A percentile compares a stretch with the other conserved stretches of the same genome.
Conservation (phyloP, 306 rosid genomes). For the Inga laurina region DNA sequence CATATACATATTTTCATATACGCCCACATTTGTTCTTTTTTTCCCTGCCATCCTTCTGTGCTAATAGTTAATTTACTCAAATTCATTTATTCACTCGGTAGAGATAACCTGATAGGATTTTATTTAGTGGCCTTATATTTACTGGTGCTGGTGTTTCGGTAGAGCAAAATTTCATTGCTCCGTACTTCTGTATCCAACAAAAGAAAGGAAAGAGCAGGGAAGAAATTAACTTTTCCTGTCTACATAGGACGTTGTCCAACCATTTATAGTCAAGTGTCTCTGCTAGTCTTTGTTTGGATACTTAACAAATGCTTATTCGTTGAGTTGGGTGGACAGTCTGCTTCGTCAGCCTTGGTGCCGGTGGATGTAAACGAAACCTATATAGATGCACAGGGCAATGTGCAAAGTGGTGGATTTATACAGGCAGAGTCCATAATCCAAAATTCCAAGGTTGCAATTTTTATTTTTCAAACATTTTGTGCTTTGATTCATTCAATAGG, state of each 20-base stretch:
- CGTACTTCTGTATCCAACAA: neutral
- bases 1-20: neutral
- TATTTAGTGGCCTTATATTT: neutral
- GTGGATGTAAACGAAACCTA: constrained; percentile 47
- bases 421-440: constrained; percentile 59
- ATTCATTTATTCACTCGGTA: neutral
- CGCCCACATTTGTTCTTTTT: neutral
- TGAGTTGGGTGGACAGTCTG: constrained; percentile 20
- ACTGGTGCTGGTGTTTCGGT: neutral
- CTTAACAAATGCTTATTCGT: neutral
- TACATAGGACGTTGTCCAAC: neutral
- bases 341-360: constrained; percentile 47
- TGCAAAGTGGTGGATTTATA: constrained; percentile 47
- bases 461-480: neutral
- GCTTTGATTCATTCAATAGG: constrained; percentile 8
- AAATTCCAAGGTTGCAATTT: constrained; percentile 52
- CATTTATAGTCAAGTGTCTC: neutral
- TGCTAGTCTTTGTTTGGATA: constrained; percentile 7
- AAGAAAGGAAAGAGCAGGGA: neutral
- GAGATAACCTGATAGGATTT: neutral
- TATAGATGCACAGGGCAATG: constrained; percentile 31
- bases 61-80: neutral
- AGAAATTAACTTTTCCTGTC: neutral
- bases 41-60: neutral
- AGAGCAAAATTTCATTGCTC: constrained; percentile 2